Conservation (phyloP, 2,329 filamentous ascomycete species). For the Phyllosticta citribraziliensis region DNA sequence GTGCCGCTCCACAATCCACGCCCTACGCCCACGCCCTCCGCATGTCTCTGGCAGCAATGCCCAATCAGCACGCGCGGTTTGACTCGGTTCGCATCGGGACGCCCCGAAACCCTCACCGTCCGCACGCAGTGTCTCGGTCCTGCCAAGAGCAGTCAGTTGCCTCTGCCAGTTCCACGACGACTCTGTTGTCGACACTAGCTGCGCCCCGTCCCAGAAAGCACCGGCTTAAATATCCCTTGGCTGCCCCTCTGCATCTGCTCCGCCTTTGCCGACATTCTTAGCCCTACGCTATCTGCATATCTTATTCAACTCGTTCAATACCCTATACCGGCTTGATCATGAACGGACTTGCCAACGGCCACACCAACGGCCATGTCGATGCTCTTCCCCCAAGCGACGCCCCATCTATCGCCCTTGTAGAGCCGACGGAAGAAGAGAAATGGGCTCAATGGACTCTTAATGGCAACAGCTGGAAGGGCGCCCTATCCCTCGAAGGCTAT, state of each 20-base stretch:
- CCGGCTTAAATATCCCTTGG: not conserved
- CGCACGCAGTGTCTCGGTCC: not conserved
- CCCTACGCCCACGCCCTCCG: constrained; percentile 3
- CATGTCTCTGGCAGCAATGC: constrained; percentile 3
- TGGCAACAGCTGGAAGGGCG: constrained; percentile 48
- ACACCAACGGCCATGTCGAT: constrained; percentile 9
- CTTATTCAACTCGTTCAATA: not conserved
- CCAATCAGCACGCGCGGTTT: constrained; percentile 2
- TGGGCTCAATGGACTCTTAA: constrained; percentile 44
- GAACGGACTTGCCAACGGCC: constrained; percentile 8
- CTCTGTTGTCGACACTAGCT: not conserved
- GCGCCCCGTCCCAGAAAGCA: not conserved
- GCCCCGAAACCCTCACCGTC: not conserved
- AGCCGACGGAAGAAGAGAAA: constrained; percentile 46
- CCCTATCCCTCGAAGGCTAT: constrained; percentile 45
- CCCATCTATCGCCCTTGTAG: constrained; percentile 42
- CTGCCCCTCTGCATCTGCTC: not conserved
- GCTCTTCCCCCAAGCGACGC: constrained; percentile 40
- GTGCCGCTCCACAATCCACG: constrained; percentile 5
- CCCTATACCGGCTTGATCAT: not conserved
- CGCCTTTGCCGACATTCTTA: not conserved
- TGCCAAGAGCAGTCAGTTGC: not conserved
- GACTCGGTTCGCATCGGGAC: constrained; percentile 6
- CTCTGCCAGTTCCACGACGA: not conserved
- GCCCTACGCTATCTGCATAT: not conserved